These are phyloP conservation scores for Tolypocladium paradoxum DNA, from an alignment of 2,329 filamentous ascomycete genomes.

Conservation along the genomic window DNA sequence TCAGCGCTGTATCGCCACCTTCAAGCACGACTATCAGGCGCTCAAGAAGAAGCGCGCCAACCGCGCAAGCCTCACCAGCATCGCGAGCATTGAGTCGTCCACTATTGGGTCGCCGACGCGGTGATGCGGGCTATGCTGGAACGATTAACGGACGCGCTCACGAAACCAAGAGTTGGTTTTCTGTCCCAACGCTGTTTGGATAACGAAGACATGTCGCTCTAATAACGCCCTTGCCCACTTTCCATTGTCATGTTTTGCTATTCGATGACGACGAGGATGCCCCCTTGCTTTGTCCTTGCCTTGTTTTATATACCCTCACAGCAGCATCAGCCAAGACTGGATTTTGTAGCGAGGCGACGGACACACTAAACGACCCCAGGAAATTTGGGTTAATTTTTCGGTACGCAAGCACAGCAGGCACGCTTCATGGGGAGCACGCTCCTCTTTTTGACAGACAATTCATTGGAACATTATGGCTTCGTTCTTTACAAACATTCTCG, in stretches of 20 bases:
- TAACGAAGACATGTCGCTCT: not conserved
- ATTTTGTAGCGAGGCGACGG: not conserved
- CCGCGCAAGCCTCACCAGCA: conserved; percentile 18
- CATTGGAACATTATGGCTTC: not conserved
- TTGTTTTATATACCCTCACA: not conserved
- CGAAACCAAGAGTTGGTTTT: not conserved
- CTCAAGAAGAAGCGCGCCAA: conserved; percentile 35
- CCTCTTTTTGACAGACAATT: not conserved
- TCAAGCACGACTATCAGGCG: conserved; percentile 47
- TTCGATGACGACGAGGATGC: not conserved
- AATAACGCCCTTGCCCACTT: not conserved
- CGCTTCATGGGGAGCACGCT: not conserved
- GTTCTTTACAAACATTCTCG: not conserved
- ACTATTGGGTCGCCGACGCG: conserved; percentile 12
- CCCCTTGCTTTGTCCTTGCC: not conserved
- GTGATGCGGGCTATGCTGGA: not conserved
- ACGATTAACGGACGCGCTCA: not conserved
- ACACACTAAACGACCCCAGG: not conserved
- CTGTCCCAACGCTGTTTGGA: not conserved
- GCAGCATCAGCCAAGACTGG: not conserved
- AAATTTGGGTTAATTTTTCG: not conserved
- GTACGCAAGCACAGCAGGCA: not conserved
- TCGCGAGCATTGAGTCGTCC: conserved; percentile 15
- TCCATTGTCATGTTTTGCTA: too few species aligned
- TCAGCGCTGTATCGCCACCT: conserved; percentile 46